Conservation (phyloP, 2,329 filamentous ascomycete species). For the Xylaria sp. region DNA sequence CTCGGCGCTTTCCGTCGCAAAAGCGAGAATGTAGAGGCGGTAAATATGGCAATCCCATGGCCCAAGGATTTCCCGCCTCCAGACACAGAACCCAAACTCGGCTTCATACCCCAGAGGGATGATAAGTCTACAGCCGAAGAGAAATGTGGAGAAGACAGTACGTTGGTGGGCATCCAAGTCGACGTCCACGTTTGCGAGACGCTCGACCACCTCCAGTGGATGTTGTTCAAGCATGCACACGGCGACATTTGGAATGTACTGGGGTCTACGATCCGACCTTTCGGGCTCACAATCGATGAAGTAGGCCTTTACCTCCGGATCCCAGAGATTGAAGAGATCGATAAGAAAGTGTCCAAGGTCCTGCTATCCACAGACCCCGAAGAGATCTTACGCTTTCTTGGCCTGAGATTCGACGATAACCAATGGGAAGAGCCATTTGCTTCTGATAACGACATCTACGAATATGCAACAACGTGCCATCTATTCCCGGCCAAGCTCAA, state of each 20-base stretch:
- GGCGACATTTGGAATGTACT: constrained; percentile 77
- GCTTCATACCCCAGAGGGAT: not conserved
- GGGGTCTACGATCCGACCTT: constrained; percentile 70
- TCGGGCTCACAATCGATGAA: constrained; percentile 75
- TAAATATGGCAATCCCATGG: constrained; percentile 67
- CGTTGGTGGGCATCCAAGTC: constrained; percentile 69
- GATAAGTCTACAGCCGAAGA: not conserved
- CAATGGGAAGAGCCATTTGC: constrained; percentile 68
- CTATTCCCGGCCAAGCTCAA: constrained; percentile 63
- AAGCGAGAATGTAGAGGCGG: constrained; percentile 40
- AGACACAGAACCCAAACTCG: not conserved
- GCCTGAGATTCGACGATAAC: constrained; percentile 58
- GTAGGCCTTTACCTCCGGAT: constrained; percentile 73
- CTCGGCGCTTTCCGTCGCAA: constrained; percentile 60
- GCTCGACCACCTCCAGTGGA: constrained; percentile 65
- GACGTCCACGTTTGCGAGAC: constrained; percentile 69
- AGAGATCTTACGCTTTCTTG: constrained; percentile 70
- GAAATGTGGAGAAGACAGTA: constrained; percentile 29
- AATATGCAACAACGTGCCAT: constrained; percentile 67
- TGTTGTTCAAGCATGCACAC: constrained; percentile 74
- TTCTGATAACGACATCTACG: constrained; percentile 66
- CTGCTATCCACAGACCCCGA: constrained; percentile 68
- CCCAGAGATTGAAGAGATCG: constrained; percentile 70
- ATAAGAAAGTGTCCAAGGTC: constrained; percentile 68
- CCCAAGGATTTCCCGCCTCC: constrained; percentile 48